phyloP scores from a whole-genome alignment of 2,329 filamentous ascomycete species.

The Cephalotrichum gorgonifer region DNA sequence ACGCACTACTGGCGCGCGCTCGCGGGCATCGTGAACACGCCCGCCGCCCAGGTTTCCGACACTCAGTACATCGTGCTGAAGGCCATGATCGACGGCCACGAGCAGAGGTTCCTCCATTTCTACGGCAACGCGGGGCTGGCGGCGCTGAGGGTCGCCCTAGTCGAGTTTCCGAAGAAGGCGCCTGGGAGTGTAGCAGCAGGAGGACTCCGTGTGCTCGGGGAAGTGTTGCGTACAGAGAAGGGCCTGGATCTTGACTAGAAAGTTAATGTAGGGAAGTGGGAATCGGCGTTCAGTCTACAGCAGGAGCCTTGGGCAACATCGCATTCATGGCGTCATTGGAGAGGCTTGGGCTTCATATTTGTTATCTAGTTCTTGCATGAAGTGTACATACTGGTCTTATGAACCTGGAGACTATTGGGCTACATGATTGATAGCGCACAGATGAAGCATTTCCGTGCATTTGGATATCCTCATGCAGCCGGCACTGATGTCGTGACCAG shows the following conservation, averaged over 20 bases:
- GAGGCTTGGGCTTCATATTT: background rate
- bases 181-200: conserved; percentile 37
- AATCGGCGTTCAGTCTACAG: background rate
- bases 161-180: conserved; percentile 59
- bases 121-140: conserved; percentile 71
- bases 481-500: too few species aligned
- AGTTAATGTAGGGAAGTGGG: background rate
- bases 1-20: conserved; percentile 75
- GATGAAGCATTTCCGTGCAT: too few species aligned
- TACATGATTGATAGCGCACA: too few species aligned
- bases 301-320: background rate
- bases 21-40: conserved; percentile 66
- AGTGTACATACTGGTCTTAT: background rate
- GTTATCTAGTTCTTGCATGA: background rate
- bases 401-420: background rate
- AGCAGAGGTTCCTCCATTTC: conserved; percentile 65
- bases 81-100: conserved; percentile 61
- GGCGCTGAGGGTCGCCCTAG: conserved; percentile 56
- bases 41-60: conserved; percentile 54
- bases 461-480: too few species aligned
- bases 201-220: conserved; percentile 41
- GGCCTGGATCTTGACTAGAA: conserved; percentile 30
- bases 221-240: conserved; percentile 38
- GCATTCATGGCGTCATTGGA: background rate
- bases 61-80: conserved; percentile 64